Base-by-base conservation (phyloP, 306 rosid species). In the Argentina anserina region DNA sequence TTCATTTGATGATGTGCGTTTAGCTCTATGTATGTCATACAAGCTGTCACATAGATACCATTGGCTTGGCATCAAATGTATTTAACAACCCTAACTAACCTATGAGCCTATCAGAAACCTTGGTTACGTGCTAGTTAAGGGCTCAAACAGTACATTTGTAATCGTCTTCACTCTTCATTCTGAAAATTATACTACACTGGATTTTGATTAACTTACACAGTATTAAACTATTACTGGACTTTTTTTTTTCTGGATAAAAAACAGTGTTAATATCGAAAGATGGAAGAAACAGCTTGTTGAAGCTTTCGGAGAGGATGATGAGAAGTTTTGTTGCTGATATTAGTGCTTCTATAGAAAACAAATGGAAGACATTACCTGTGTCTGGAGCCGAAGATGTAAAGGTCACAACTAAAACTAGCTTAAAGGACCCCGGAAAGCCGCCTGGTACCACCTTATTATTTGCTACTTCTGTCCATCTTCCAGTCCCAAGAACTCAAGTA, bases 301-400 rank as follows among this genome's bases (percentile, higher is more conserved):
- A 72, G 61, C 71, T 89, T 45, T 80, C 89, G 0, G 85, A 87
- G 53, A 85, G 92, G 75, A 67, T 87, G 90, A 75, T 79, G 55
- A 47, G 55, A 47, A 47, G 23, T 47, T 47, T 47, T 47, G 55
- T 80, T 46, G 40, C 1, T 10, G 83, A 84, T 39, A 31, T 79
- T 0, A 82, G 79, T 64, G 81, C 52, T 10, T 69, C 78, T 3
- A 5, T 52, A 4, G 18, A 11, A 26, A 87, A 85, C 64, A 72
- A 20, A 56, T 85, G 96, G 96, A 75, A 18, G 58, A 20, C 59
- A 28, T 42, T 78, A 14, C 55, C 75, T 50, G 4, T 13, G 56
- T 26, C 17, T 39, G 75, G 71, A 28, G 55, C 69, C 26, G 55
- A 43, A 53, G 76, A 82, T 71, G 58, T 78, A 31, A 84, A 74